phyloP scores from a whole-genome alignment of 345 rosid species.

The Xanthoceras sorbifolium region DNA sequence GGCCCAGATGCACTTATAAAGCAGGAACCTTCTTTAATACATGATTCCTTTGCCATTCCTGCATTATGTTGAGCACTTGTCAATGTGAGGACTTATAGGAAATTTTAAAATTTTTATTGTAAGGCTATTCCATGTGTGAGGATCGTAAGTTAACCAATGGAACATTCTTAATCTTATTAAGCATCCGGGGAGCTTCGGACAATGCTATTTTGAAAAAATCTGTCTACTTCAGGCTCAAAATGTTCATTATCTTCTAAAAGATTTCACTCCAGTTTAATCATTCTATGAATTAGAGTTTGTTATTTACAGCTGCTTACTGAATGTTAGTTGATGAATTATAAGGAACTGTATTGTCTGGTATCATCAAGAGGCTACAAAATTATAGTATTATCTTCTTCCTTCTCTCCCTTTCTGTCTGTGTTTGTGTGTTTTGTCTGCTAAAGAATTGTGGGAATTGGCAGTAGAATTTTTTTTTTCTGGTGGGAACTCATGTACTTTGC shows the following conservation, averaged over 20 bases:
- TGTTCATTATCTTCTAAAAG: neutral
- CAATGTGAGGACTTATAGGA: neutral
- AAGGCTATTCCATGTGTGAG: neutral
- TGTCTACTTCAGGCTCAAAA: neutral
- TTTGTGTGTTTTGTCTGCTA: neutral
- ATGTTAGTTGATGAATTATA: neutral
- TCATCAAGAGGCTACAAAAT: neutral
- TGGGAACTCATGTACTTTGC: neutral
- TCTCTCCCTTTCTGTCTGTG: neutral
- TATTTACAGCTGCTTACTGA: neutral
- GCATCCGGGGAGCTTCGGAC: neutral
- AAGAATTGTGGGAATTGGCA: neutral
- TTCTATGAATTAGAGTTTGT: neutral
- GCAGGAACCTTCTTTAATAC: no score
- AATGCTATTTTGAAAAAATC: neutral
- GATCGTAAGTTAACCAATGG: neutral
- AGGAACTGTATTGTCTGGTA: neutral
- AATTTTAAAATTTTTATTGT: neutral
- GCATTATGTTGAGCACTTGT: neutral
- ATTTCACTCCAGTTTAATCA: neutral
- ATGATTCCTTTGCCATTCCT: neutral
- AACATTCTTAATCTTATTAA: neutral
- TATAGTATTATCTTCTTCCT: neutral
- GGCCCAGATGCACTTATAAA: neutral
- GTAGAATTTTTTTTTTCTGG: neutral